Evolutionary conservation across 352 stramenopile genomes (phyloP), one percentile per base, ranked within the genome.

Genomic region (Globisporangium okanoganense): DNA sequence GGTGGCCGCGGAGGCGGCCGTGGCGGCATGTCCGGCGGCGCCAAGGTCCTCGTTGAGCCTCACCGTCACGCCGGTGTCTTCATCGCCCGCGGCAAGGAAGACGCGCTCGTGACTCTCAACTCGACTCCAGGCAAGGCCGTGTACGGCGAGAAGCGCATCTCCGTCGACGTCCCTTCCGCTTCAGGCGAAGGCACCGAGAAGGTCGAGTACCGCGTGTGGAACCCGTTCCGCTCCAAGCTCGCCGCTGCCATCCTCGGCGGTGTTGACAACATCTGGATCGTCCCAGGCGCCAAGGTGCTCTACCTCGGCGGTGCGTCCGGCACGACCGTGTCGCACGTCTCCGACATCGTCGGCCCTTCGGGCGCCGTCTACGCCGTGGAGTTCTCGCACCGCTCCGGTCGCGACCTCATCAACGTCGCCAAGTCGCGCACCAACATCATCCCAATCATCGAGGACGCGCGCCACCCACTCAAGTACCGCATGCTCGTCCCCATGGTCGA

Each of bases 201-300:
- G 88, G 90, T 99, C 35, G 97, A 99, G 81, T 99, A 99, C 83
- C 94, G 97, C 64, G 97, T 99, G 61, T 99, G 97, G 97, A 99
- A 99, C 85, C 97, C 97, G 61, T 99, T 99, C 91, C 91, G 97
- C 66, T 99, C 96, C 54, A 99, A 99, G 91, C 87, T 99, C 43
- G 97, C 97, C 33, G 97, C 97, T 33, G 97, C 97, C 33, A 98
- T 99, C 69, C 82, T 99, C n/a, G 97, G 97, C 66, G 97, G 97
- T 82, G 91, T 99, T 18, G 92, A 98, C 78, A 98, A 99, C 78
- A 99, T 99, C 65, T 98, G 85, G 90, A 99, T 99, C 70, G 82
- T 82, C 51, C 97, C 97, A 45, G 97, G 97, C 48, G 88, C 87
- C 67, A 99, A 99, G 77, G 97, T 99, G 57, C 85, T 99, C 20